Base-by-base conservation (phyloP, 78 protist species). In the Parvularia atlantis region DNA sequence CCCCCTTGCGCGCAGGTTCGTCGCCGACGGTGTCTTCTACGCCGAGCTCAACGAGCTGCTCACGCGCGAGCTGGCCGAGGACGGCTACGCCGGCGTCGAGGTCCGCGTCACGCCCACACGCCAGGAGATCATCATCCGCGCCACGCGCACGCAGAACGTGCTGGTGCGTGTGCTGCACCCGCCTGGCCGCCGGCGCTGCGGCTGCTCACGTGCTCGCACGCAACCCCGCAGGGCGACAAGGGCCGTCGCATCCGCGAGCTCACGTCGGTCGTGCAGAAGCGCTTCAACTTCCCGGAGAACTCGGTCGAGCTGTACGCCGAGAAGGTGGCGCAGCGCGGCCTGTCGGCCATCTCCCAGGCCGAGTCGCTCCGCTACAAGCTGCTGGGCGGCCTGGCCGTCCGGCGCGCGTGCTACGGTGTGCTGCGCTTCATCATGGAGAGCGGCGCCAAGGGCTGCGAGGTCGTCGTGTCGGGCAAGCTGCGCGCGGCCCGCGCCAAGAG, bases 41-140 rank as follows among this genome's bases (percentile, higher is more conserved):
- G 99, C 99, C 54, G 99, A 97, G 89, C 88, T 97, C 68, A 94
- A 97, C 85, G 99, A 94, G 76, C 69, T 96, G 57, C 80, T 97
- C 78, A 85, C 75, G 13, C 87, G 92, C 57, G 99, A 95, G 86
- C 91, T 97, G 50, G 91, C 89, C 46, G 96, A 89, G 78, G 97
- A 89, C 31, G 99, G 98, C 64, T 91, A 90, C 78, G 36, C 94
- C 65, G 98, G 99, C 20, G 96, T 95, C 17, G 98, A 95, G 81
- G 90, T 95, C 57, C 95, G 96, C 56, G 77, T 70, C 33, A 91
- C 96, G 39, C 98, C 99, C 75, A 57, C 66, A 58, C 77, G 86
- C 65, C 94, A 98, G 14, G 99, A 97, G 83, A 90, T 98, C 91
- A 92, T 93, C 82, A 95, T 98, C 93, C 92, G 93, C 40, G 98